Evolutionary conservation across 2,329 filamentous ascomycete genomes (phyloP), one percentile per base, ranked within the genome.

Genomic region (Phyllosticta citriasiana): DNA sequence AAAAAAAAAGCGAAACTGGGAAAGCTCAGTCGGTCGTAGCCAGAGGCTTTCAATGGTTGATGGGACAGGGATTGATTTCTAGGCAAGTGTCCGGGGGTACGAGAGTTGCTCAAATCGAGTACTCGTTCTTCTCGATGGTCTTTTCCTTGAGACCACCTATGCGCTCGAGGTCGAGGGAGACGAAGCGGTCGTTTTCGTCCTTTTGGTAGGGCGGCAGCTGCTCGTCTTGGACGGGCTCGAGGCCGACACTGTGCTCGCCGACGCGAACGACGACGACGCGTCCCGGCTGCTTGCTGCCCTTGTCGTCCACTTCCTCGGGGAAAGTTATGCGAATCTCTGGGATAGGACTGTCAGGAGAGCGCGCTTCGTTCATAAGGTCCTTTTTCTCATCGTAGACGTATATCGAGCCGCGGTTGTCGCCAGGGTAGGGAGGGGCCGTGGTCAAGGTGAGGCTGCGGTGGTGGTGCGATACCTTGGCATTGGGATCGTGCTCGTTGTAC

Each of bases 251-350:
- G 64, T 85, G 88, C 66, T 97, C 94, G 64, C 92, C 91, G 57
- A 97, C 90, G 58, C 90, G 85, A 61, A 99, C 93, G 40, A 97
- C 85, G 24, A 99, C 88, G 57, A 97, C 91, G 33, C 92, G 86
- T 35, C 93, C 93, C 66, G 88, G 91, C 78, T 88, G 88, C 68
- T 83, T 82, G 75, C 86, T 90, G 67, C 93, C 93, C 60, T 78
- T 70, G 57, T 91, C 89, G 71, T 97, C 92, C 67, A 95, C 87
- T 79, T 97, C 94, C 69, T 95, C 90, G 16, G 94, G 94, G 80
- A 99, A 97, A 40, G 94, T 97, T 75, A 99, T 96, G 76, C 92
- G 91, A 70, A 99, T 99, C 78, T 97, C 89, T 22, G 94, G 94
- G 27, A 97, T 83, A 66, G 88, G 88, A 74, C 84, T 89, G 68